Conservation (phyloP, 1,139 yeast genomes). For the Diutina ranongensis region DNA sequence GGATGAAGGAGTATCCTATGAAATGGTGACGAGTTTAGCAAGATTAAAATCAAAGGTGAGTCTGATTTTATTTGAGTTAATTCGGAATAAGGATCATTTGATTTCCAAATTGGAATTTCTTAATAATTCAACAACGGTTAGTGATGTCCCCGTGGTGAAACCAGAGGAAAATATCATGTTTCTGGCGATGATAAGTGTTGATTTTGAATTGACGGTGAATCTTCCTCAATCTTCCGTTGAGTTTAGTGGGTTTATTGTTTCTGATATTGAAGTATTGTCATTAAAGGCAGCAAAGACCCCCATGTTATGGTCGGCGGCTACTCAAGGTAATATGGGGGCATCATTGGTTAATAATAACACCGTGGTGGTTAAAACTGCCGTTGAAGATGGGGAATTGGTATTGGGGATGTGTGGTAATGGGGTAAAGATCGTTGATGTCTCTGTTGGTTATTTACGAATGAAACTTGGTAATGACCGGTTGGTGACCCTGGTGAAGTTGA, state of each 20-base stretch:
- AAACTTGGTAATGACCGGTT: background rate
- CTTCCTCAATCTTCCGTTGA: background rate
- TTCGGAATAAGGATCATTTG: background rate
- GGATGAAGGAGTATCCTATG: slow-evolving; percentile 10
- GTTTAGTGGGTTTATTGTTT: background rate
- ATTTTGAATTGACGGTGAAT: background rate
- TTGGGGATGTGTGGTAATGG: background rate
- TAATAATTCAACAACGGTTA: no score
- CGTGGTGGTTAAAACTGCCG: background rate
- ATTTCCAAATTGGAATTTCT: no score
- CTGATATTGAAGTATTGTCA: background rate
- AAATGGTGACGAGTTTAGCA: slow-evolving; percentile 14
- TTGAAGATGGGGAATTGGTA: background rate
- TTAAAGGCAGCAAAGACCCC: background rate
- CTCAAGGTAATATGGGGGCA: background rate
- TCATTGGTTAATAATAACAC: background rate
- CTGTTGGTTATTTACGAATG: background rate
- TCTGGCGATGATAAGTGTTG: background rate
- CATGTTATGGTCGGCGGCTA: background rate
- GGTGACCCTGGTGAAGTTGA: background rate
- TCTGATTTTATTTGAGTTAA: slow-evolving; percentile 11
- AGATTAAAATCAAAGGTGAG: slow-evolving; percentile 18
- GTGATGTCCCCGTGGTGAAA: no score
- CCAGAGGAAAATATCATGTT: background rate
- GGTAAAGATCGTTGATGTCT: background rate